Conservation (phyloP, 225 moss, liverwort and hornwort species). For the Sphagnum contortum region DNA sequence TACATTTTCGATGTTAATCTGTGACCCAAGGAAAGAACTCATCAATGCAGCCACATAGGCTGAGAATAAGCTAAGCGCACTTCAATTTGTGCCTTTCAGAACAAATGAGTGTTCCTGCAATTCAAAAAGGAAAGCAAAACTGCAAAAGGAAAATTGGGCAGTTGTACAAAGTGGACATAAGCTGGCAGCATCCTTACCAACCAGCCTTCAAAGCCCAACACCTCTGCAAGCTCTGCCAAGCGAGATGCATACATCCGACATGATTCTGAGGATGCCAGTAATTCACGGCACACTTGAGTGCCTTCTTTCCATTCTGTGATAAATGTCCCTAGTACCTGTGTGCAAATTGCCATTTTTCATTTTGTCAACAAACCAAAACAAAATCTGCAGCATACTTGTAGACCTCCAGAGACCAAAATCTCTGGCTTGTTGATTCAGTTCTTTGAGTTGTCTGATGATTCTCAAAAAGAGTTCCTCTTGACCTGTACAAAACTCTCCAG, state of each 20-base stretch:
- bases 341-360: background rate
- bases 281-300: constrained; percentile 50
- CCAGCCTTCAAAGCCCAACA: constrained; percentile 94
- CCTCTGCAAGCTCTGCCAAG: constrained; percentile 78
- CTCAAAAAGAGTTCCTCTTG: no score
- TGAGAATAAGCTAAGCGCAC: no score
- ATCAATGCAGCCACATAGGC: no score
- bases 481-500: no score
- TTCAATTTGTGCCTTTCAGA: no score
- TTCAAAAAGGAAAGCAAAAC: no score
- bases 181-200: constrained; percentile 33
- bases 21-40: constrained; percentile 1
- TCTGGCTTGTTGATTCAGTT: no score
- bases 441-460: no score
- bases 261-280: constrained; percentile 39
- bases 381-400: background rate
- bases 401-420: no score
- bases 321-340: constrained; percentile 81
- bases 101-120: no score
- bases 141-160: background rate
- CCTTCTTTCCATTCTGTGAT: constrained; percentile 82
- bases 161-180: background rate
- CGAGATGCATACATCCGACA: constrained; percentile 62
- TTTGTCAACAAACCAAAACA: background rate
- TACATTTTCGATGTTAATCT: constrained; percentile 89